phyloP scores from a whole-genome alignment of 495 filamentous ascomycete species.

The Hamigera avellanea region DNA sequence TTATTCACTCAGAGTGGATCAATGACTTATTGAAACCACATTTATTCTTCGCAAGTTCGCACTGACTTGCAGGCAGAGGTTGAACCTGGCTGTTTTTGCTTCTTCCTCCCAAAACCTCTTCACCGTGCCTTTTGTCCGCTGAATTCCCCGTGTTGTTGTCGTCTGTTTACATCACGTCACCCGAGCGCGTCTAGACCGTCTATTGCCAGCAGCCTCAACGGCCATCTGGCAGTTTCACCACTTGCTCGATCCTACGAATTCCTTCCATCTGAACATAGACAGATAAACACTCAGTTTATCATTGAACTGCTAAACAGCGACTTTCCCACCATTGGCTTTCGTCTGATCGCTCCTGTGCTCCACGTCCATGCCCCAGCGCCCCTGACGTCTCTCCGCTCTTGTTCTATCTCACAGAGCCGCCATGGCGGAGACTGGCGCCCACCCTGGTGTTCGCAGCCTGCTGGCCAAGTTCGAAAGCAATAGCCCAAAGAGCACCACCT shows the following conservation, averaged over 20 bases:
- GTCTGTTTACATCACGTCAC: slow-evolving; percentile 14
- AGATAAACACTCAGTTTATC: too few species aligned
- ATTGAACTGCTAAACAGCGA: too few species aligned
- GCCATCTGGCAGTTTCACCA: slow-evolving; percentile 1
- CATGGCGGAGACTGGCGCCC: slow-evolving; percentile 39
- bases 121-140: not conserved
- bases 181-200: not conserved
- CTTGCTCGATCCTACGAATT: not conserved
- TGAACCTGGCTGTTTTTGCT: too few species aligned
- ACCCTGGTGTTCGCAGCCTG: slow-evolving; percentile 56
- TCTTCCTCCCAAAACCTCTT: too few species aligned
- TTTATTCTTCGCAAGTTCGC: too few species aligned
- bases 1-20: too few species aligned
- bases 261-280: too few species aligned
- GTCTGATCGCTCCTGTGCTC: not conserved
- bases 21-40: too few species aligned
- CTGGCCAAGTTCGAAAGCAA: slow-evolving; percentile 82
- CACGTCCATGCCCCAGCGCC: not conserved
- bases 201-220: not conserved
- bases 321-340: not conserved
- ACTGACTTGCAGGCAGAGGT: too few species aligned
- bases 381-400: slow-evolving; percentile 8
- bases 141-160: not conserved
- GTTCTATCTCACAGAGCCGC: slow-evolving; percentile 2
- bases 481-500: slow-evolving; percentile 37